Conservation (phyloP, 495 filamentous ascomycete species). For the Tuber aestivum region DNA sequence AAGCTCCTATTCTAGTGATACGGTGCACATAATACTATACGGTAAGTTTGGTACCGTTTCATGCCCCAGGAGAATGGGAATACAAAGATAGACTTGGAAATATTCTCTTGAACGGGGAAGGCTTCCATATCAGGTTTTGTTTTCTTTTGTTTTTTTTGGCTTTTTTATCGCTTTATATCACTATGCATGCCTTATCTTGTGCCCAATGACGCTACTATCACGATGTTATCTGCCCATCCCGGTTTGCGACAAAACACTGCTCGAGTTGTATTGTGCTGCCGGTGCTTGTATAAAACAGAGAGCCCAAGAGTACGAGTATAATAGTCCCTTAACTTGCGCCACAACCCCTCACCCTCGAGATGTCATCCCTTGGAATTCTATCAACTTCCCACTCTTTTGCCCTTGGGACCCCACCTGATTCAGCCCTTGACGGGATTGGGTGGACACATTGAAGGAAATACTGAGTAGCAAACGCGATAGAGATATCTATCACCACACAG, state of each 20-base stretch:
- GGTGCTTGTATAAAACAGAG: background rate
- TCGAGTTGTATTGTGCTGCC: no score
- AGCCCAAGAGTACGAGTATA: background rate
- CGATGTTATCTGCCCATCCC: background rate
- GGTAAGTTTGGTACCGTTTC: background rate
- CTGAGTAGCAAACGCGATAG: background rate
- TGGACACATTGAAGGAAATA: background rate
- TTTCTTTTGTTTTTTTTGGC: slow-evolving; percentile 8
- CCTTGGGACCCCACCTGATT: background rate
- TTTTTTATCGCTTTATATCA: background rate
- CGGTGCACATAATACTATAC: background rate
- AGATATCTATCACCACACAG: background rate
- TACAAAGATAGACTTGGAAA: slow-evolving; percentile 16
- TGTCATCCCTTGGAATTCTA: background rate
- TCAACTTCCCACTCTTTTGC: background rate
- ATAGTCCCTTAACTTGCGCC: background rate
- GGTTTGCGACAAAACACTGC: background rate
- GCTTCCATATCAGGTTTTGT: slow-evolving; percentile 9
- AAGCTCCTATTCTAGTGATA: background rate
- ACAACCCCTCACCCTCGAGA: background rate
- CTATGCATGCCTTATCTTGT: background rate
- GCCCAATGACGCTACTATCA: background rate
- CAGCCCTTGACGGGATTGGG: background rate
- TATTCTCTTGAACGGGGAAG: slow-evolving; percentile 22
- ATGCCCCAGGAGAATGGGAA: background rate